These are phyloP conservation scores for Ballota nigra DNA, from an alignment of 257 asterid species.

Conservation along the genomic window DNA sequence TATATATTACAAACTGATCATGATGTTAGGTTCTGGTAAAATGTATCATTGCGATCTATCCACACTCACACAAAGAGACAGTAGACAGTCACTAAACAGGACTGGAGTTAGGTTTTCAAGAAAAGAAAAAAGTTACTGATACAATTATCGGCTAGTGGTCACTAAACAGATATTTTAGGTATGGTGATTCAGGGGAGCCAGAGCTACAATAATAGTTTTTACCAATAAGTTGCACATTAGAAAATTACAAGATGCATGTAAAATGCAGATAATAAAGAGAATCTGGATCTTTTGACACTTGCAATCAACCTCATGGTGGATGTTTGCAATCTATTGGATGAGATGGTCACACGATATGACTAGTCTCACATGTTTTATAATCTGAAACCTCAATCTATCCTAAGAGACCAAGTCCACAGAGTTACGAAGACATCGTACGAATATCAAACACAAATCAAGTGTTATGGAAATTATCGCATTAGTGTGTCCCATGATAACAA, in stretches of 20 bases:
- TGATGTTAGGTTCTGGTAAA: neutral
- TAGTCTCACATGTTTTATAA: neutral
- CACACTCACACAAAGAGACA: neutral
- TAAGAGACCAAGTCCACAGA: slow-evolving; percentile 2
- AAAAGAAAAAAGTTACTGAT: neutral
- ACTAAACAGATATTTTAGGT: neutral
- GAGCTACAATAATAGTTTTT: neutral
- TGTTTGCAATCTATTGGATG: neutral
- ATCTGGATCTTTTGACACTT: neutral
- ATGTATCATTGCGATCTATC: neutral
- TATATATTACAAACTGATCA: slow-evolving; percentile 4
- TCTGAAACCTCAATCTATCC: slow-evolving; percentile 11
- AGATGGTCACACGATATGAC: slow-evolving; percentile 5
- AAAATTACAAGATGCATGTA: neutral
- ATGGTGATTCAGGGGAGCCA: neutral
- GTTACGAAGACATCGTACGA: neutral
- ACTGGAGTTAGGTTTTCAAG: neutral
- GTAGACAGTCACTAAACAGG: neutral
- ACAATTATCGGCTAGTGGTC: neutral
- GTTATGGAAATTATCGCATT: neutral
- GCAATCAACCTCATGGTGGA: slow-evolving; percentile 1
- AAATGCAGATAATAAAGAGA: neutral
- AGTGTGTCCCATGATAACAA: neutral
- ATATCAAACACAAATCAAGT: slow-evolving; percentile 8
- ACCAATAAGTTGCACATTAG: slow-evolving; percentile 1